Evolutionary conservation across 257 asterid genomes (phyloP).

Genomic region (Catharanthus roseus): DNA sequence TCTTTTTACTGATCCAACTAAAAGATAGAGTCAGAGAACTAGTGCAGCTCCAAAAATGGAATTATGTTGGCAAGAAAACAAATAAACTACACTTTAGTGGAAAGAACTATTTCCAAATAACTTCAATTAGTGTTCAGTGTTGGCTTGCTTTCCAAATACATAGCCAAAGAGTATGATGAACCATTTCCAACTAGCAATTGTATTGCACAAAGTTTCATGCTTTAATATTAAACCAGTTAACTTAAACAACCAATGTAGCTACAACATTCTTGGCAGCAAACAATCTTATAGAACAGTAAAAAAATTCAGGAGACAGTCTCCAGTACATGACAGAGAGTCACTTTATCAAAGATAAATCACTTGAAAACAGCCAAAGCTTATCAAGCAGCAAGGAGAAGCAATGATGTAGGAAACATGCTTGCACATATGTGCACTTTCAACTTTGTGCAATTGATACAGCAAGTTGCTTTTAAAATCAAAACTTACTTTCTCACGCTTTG

Average conservation of each 20-base stretch:
- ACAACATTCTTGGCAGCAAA: not conserved
- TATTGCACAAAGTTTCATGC: not conserved
- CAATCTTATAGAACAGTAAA: not conserved
- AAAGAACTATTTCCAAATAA: not conserved
- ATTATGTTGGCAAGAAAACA: not conserved
- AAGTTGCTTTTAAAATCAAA: constrained; percentile 1
- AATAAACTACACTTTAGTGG: not conserved
- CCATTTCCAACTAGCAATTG: not conserved
- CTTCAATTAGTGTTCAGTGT: not conserved
- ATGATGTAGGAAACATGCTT: not conserved
- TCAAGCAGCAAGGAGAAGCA: not conserved
- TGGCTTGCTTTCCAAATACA: not conserved
- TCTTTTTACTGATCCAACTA: not conserved
- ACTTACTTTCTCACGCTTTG: constrained; percentile 74
- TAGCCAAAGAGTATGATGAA: not conserved
- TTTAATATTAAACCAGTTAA: not conserved
- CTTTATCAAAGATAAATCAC: not conserved
- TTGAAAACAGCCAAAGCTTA: not conserved
- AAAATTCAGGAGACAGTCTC: not conserved
- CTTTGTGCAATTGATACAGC: not conserved
- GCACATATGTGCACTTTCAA: not conserved
- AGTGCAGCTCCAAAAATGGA: not conserved
- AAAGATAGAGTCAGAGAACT: not conserved
- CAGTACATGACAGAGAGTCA: not conserved
- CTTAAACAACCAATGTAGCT: not conserved